phyloP scores from a whole-genome alignment of 305 asterid genomes.

The Fraxinus albicans region DNA sequence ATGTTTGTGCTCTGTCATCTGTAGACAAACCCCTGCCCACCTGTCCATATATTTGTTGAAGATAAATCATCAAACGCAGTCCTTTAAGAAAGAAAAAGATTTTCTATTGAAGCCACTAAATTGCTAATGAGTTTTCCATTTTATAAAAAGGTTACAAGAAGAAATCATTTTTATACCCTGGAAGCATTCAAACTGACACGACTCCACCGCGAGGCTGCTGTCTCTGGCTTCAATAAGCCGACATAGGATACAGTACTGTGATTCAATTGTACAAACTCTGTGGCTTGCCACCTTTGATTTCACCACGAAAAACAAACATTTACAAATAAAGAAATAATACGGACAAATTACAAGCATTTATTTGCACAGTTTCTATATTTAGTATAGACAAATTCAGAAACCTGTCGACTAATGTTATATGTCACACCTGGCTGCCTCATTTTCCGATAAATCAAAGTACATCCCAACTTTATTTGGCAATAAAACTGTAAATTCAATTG shows the following conservation, averaged over 20 bases:
- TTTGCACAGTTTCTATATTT: too few relatives aligned
- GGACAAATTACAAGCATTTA: not conserved
- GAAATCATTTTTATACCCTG: slow-evolving; percentile 43
- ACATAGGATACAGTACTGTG: slow-evolving; percentile 32
- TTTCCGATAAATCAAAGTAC: too few relatives aligned
- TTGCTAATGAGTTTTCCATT: not conserved
- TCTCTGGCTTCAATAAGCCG: slow-evolving; percentile 77
- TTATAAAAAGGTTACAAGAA: not conserved
- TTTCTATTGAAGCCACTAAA: not conserved
- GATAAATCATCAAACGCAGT: not conserved
- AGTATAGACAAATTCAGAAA: too few relatives aligned
- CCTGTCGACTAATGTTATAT: too few relatives aligned
- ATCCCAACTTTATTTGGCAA: too few relatives aligned
- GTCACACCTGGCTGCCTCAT: too few relatives aligned
- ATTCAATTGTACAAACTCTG: not conserved
- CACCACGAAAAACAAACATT: not conserved
- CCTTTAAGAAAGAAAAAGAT: not conserved
- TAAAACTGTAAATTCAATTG: too few relatives aligned
- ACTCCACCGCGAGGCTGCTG: slow-evolving; percentile 77
- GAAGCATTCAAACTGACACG: slow-evolving; percentile 76
- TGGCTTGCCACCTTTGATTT: slow-evolving; percentile 46
- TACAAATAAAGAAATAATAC: not conserved
- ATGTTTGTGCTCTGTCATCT: slow-evolving; percentile 55
- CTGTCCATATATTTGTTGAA: slow-evolving; percentile 38
- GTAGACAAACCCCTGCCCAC: slow-evolving; percentile 71